Conservation (phyloP, 192 early-diverging fungal genomes). For the Linderina pennispora region DNA sequence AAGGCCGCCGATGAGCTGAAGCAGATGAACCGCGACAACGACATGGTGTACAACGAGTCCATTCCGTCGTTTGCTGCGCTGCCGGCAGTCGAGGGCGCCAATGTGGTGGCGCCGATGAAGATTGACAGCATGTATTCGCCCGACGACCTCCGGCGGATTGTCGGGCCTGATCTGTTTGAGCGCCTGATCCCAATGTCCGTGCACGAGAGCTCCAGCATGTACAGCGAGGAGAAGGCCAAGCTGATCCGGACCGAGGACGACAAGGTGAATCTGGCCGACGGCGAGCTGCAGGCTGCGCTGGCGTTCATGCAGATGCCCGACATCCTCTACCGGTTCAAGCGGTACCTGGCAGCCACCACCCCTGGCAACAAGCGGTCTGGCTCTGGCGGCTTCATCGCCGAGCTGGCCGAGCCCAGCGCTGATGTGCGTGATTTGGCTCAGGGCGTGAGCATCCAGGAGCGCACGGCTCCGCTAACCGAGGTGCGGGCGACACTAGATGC, state of each 20-base stretch:
- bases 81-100: conserved; percentile 61
- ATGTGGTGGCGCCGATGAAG: conserved; percentile 55
- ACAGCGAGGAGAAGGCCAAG: conserved; percentile 96
- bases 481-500: conserved; percentile 58
- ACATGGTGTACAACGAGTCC: conserved; percentile 88
- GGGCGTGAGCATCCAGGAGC: conserved; percentile 56
- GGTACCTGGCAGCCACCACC: conserved; percentile 33
- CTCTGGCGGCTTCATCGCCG: conserved; percentile 27
- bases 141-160: conserved; percentile 74
- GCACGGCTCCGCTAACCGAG: conserved; percentile 47
- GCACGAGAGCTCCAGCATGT: conserved; percentile 87
- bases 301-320: conserved; percentile 83
- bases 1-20: conserved; percentile 65
- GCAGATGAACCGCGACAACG: conserved; percentile 81
- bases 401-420: conserved; percentile 50
- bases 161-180: conserved; percentile 86
- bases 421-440: conserved; percentile 60
- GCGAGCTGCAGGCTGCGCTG: conserved; percentile 74
- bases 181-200: conserved; percentile 87
- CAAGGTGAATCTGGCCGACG: conserved; percentile 73
- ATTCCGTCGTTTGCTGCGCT: conserved; percentile 77
- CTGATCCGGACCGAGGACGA: conserved; percentile 77
- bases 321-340: conserved; percentile 72
- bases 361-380: conserved; percentile 12
- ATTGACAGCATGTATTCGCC: conserved; percentile 69